Base-by-base conservation (phyloP, 768 basidiomycete species). In the Xerocomellus dryophilus region DNA sequence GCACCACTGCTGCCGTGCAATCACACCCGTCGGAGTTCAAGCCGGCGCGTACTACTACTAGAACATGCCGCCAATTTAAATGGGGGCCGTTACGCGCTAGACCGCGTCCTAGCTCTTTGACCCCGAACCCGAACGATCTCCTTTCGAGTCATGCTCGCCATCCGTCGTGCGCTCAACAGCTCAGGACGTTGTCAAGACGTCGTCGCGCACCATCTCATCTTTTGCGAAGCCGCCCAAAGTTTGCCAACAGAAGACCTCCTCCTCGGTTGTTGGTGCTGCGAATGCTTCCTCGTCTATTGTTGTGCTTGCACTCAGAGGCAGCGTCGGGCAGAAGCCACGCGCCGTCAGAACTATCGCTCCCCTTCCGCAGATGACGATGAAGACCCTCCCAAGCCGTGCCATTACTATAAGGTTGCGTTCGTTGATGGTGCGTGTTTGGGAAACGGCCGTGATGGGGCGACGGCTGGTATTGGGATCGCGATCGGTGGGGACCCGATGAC, bases 391-490 rank as follows among this genome's bases (percentile, higher is more conserved):
- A 55, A 9, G 5, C 49, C 10, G 5, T 71, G 71, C 44, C 69
- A 69, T 43, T 47, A 64, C 27, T 61, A 61, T 45, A 49, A 49
- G n/a, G n/a, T 74, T 27, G 67, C 64, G n/a, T 73, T 67, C 57
- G 66, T 67, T 9, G 73, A 73, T 35, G 74, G 74, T 7, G 60
- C 72, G 7, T 75, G 74, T 47, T 14, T 57, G 20, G 44, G 50
- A 5, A 74, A 75, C 41, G 69, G 72, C 1, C 44, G 25, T 8
- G 36, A 38, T 1, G 53, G 23, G 0, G 73, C 72, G 2, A 62
- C 43, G 4, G 60, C 69, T 12, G 72, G 73, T 0, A 60, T 74
- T 12, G 72, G 71, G 4, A 60, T 69, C 14, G 63, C 62, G 8
- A 49, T 69, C 17, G 73, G 72, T 2, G 5, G 5, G 2, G 7